Conservation (phyloP, 306 rosid species). For the Arachis stenosperma region DNA sequence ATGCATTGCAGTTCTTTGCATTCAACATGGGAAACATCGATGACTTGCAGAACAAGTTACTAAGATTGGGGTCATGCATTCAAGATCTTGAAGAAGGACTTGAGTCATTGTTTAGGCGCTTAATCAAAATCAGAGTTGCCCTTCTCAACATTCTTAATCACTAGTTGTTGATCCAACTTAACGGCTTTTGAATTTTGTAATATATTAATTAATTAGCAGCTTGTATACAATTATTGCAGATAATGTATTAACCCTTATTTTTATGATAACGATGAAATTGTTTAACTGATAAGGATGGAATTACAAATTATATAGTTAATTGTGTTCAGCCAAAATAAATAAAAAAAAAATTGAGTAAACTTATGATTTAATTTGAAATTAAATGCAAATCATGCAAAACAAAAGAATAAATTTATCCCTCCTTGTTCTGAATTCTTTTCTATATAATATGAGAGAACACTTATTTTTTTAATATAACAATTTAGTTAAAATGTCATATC, state of each 20-base stretch:
- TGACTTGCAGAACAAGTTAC: slow-evolving; percentile 40
- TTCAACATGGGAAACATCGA: slow-evolving; percentile 29
- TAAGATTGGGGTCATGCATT: slow-evolving; percentile 40
- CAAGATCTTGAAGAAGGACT: slow-evolving; percentile 52
- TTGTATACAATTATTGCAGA: slow-evolving; percentile 31
- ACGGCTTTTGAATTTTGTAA: slow-evolving; percentile 35
- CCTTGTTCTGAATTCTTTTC: too few species aligned
- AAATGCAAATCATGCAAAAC: too few species aligned
- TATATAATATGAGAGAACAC: too few species aligned
- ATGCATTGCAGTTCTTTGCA: slow-evolving; percentile 41
- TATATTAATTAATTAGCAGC: slow-evolving; percentile 2
- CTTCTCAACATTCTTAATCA: slow-evolving; percentile 47
- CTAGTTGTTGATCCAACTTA: slow-evolving; percentile 17
- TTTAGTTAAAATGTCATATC: too few species aligned
- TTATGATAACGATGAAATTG: slow-evolving; percentile 2
- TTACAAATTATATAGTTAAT: too few species aligned
- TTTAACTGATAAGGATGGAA: too few species aligned
- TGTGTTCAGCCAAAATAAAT: too few species aligned
- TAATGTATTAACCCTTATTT: slow-evolving; percentile 10
- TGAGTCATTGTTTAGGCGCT: slow-evolving; percentile 44
- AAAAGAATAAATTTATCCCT: too few species aligned
- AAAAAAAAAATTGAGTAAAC: too few species aligned
- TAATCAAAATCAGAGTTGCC: slow-evolving; percentile 50
- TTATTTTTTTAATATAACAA: too few species aligned
- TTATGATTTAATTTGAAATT: too few species aligned